Conservation (phyloP, 176 grass and related monocot species). For the Oryza brachyantha region DNA sequence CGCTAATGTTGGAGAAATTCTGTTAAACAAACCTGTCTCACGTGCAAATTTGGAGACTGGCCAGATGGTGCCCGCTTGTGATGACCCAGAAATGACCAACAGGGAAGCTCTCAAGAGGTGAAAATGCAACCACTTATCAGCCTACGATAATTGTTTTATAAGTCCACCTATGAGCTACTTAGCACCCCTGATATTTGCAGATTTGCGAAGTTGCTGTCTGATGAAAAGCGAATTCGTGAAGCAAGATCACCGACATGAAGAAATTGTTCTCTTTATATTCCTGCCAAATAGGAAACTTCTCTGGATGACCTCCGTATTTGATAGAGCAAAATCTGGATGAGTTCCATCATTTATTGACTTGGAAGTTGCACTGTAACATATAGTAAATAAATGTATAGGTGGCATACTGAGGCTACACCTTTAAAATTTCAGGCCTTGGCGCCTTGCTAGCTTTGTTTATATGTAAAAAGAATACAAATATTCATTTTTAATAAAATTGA, state of each 20-base stretch:
- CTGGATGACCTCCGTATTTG: background rate
- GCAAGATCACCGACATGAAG: slow-evolving; percentile 54
- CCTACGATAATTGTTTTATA: background rate
- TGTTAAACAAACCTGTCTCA: slow-evolving; percentile 71
- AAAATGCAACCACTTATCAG: slow-evolving; percentile 20
- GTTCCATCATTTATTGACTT: slow-evolving; percentile 11
- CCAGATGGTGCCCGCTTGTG: slow-evolving; percentile 39
- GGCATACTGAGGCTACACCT: background rate
- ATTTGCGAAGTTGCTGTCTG: slow-evolving; percentile 62
- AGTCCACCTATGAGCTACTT: slow-evolving; percentile 26
- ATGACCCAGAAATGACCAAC: slow-evolving; percentile 53
- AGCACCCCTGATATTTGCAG: slow-evolving; percentile 29
- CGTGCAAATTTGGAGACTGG: slow-evolving; percentile 73
- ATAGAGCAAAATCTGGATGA: background rate
- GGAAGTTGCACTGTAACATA: slow-evolving; percentile 6
- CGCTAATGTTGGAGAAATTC: slow-evolving; percentile 40
- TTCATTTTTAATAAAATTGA: slow-evolving; percentile 15
- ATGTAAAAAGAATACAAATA: slow-evolving; percentile 7
- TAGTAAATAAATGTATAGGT: slow-evolving; percentile 15
- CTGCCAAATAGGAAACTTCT: background rate
- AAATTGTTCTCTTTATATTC: background rate
- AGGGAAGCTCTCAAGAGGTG: slow-evolving; percentile 66
- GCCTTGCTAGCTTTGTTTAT: background rate
- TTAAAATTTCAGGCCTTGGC: background rate
- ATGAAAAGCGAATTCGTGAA: slow-evolving; percentile 53